Conservation (phyloP, 768 basidiomycete species). For the Tylopilus rubrobrunneus region DNA sequence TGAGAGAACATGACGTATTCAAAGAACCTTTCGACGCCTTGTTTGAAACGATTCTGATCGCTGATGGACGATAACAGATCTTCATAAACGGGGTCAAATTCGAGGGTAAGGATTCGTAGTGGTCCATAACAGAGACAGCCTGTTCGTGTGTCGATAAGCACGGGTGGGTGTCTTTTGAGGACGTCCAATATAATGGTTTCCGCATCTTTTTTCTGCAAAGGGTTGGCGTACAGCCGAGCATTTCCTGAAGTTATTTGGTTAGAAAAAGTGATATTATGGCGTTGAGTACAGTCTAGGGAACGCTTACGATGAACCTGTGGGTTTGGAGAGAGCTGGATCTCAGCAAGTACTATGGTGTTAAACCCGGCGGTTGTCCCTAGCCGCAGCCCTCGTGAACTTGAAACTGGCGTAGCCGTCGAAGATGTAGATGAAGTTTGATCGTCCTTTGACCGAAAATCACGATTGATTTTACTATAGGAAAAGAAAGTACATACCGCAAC, state of each 20-base stretch:
- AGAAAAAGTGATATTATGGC: no score
- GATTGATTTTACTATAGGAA: neutral
- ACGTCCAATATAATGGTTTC: neutral
- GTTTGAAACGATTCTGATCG: neutral
- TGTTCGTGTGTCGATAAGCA: no score
- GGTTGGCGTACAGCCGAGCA: neutral
- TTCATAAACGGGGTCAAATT: no score
- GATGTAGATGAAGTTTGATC: neutral
- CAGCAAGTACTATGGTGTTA: neutral
- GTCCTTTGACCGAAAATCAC: neutral
- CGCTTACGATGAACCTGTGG: constrained; percentile 1
- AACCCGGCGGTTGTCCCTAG: neutral
- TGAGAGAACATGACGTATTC: constrained; percentile 12
- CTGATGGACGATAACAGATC: neutral
- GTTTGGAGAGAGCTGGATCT: neutral
- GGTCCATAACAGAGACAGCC: neutral
- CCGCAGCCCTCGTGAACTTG: neutral
- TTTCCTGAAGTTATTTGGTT: neutral
- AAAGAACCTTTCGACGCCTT: constrained; percentile 1
- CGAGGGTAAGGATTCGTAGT: neutral
- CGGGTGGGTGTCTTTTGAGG: neutral
- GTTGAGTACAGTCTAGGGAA: no score
- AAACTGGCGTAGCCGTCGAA: neutral
- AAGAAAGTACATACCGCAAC: neutral
- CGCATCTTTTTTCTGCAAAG: neutral